Evolutionary conservation across 345 rosid species (phyloP), one percentile per base, ranked within the genome.

Genomic region (Eucalyptus microcorys): DNA sequence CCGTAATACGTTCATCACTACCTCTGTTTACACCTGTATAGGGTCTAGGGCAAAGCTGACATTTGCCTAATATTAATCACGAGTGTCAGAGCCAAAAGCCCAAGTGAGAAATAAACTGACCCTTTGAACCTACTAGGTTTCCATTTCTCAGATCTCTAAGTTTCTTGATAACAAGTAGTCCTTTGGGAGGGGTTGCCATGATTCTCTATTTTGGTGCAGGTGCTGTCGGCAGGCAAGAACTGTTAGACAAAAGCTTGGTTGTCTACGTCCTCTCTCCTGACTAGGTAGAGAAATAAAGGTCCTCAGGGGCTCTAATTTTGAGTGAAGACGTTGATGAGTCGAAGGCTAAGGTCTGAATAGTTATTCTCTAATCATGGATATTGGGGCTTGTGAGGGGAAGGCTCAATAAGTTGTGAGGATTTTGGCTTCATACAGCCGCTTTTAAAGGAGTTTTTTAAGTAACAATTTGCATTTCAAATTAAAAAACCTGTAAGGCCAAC

Each of bases 311-410:
- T 92, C 94, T 93, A 91, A 93, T 94, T 94, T 94, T 94, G 96
- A 96, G 95, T 93, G 98, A 87, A 93, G 97, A 96, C 91, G 96
- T 93, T 96, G 96, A 95, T 94, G 93, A 95, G 93, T 95, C 98
- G 93, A 89, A 88, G 89, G 88, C 87, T 76, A 91, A 91, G 93
- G 93, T 76, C 84, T 42, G 84, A 87, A 91, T 85, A 87, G 89
- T 85, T 87, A 30, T 89, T 89, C 87, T 89, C 87, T 86, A 85
- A 91, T 88, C 89, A 92, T 92, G 91, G 88, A 37, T 89, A 86
- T 91, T 90, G 92, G 90, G 91, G 91, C 68, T 86, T 88, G 91
- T 89, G 92, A 52, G 49, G 49, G 66, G 43, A 86, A 86, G 48
- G 59, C 87, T 42, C 59, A 17, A 57, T 90, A 57, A 37, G 52